phyloP scores from a whole-genome alignment of 2,329 filamentous ascomycete genomes.

The Aspergillus transmontanensis region DNA sequence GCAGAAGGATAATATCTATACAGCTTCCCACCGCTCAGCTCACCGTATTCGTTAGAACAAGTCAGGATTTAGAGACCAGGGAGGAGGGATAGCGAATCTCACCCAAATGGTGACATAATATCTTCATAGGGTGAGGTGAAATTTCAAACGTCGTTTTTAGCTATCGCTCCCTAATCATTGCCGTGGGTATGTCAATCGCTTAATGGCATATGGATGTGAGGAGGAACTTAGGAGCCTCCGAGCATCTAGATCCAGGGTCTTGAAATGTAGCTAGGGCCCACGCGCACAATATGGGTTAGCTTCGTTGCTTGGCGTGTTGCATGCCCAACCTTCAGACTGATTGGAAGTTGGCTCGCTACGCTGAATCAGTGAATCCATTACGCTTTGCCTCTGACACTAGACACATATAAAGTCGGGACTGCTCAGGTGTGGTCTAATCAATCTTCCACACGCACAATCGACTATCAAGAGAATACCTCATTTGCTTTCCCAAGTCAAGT shows the following conservation, averaged over 20 bases:
- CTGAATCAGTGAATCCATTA: too few relatives aligned
- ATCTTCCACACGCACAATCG: not conserved
- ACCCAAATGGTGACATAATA: accelerated
- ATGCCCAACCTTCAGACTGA: not conserved
- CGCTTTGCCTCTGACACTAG: not conserved
- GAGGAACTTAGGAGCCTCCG: too few relatives aligned
- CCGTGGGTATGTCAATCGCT: not conserved
- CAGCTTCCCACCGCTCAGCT: too few relatives aligned
- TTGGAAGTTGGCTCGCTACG: too few relatives aligned
- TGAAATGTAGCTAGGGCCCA: not conserved
- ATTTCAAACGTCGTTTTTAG: too few relatives aligned
- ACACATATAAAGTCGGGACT: not conserved
- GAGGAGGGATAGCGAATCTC: too few relatives aligned
- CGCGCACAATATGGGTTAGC: not conserved
- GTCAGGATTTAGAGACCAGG: too few relatives aligned
- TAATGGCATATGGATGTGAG: too few relatives aligned
- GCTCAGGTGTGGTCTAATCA: not conserved
- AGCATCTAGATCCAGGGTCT: not conserved
- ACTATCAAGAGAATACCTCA: not conserved
- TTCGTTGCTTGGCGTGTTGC: not conserved
- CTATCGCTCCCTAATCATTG: not conserved
- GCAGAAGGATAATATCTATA: too few relatives aligned
- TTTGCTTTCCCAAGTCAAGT: not conserved
- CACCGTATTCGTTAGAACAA: too few relatives aligned
- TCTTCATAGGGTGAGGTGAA: too few relatives aligned